Evolutionary conservation across 331 rosid genomes (phyloP).

Genomic region (Spiraea crenata): DNA sequence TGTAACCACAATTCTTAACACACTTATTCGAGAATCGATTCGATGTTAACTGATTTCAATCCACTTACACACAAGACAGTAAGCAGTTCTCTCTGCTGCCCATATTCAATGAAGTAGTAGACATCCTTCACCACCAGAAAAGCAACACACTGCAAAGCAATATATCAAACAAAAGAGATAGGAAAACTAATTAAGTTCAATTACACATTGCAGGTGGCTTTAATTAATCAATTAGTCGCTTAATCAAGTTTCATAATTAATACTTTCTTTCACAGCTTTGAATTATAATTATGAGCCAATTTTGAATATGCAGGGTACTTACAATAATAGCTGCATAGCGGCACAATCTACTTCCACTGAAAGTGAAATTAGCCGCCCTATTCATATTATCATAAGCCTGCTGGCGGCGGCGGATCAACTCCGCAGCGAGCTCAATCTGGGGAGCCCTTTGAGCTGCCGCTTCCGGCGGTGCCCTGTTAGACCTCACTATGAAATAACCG

Average conservation of each 20-base stretch:
- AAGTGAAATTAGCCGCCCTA: too few relatives aligned
- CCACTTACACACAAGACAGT: conserved; percentile 8
- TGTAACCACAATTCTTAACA: too few relatives aligned
- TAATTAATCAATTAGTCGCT: too few relatives aligned
- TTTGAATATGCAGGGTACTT: neutral
- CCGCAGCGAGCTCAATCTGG: neutral
- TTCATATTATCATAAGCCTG: neutral
- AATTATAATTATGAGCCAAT: too few relatives aligned
- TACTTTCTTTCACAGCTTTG: too few relatives aligned
- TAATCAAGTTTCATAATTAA: too few relatives aligned
- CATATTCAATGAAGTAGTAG: neutral
- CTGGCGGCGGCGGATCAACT: neutral
- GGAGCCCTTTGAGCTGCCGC: neutral
- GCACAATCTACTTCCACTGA: neutral
- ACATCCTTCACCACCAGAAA: neutral
- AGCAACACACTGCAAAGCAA: conserved; percentile 7
- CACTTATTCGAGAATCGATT: neutral
- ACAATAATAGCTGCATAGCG: neutral
- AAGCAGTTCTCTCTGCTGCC: neutral
- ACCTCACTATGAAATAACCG: neutral
- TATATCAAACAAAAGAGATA: neutral
- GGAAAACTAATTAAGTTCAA: neutral
- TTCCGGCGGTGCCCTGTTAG: neutral
- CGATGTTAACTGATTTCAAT: neutral
- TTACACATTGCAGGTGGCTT: neutral